Evolutionary conservation across 352 stramenopile species (phyloP).

Genomic region (Globisporangium canariense): DNA sequence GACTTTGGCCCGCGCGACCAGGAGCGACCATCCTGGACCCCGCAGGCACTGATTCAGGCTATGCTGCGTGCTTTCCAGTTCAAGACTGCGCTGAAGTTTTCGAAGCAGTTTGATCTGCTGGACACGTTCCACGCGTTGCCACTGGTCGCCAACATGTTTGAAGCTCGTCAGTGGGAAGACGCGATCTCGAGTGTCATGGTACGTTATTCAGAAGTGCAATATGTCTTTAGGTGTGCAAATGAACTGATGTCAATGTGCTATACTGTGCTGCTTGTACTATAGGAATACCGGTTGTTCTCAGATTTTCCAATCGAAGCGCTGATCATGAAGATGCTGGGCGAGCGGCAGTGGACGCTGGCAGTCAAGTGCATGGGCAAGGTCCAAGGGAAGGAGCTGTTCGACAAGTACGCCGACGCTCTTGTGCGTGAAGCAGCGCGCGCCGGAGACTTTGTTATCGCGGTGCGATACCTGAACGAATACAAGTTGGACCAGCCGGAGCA

Average conservation of each 20-base stretch:
- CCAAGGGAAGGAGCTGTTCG: constrained; percentile 37
- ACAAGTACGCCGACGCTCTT: constrained; percentile 42
- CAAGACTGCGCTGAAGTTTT: constrained; percentile 70
- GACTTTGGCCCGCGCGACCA: constrained; percentile 25
- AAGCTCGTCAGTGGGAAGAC: constrained; percentile 64
- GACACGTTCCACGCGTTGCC: constrained; percentile 62
- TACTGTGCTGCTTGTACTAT: not conserved
- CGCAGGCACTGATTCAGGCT: constrained; percentile 73
- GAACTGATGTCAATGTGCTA: constrained; percentile 1
- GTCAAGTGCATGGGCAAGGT: constrained; percentile 85
- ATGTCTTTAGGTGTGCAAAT: not conserved
- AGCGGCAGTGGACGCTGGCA: constrained; percentile 63
- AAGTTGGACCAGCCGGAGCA: constrained; percentile 58
- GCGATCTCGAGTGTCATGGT: constrained; percentile 68
- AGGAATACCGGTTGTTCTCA: constrained; percentile 60
- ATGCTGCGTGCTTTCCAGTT: constrained; percentile 79
- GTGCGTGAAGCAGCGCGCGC: constrained; percentile 53
- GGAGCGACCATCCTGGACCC: constrained; percentile 61
- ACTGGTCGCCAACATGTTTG: constrained; percentile 67
- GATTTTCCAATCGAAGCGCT: constrained; percentile 70
- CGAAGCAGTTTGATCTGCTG: constrained; percentile 76
- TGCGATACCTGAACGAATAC: constrained; percentile 75
- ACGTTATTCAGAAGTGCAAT: not conserved
- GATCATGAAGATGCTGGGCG: constrained; percentile 59
- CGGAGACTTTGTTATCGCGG: constrained; percentile 66